These are phyloP conservation scores for Pleurotus eryngii DNA, from an alignment of 768 basidiomycete genomes.

Conservation along the genomic window DNA sequence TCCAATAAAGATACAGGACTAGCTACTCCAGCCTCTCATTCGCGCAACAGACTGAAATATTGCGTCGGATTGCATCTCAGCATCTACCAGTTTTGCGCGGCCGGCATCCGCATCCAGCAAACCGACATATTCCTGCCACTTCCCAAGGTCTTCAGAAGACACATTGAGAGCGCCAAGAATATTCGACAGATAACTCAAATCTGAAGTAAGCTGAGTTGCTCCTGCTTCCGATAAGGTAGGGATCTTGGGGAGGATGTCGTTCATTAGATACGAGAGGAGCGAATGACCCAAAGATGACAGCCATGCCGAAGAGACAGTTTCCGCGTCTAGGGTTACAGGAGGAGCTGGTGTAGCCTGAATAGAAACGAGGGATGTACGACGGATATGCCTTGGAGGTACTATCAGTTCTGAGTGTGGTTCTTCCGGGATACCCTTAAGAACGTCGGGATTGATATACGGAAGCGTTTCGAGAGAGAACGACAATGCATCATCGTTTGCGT, in stretches of 20 bases:
- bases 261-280: constrained; percentile 71
- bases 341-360: constrained; percentile 12
- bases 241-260: constrained; percentile 69
- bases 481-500: constrained; percentile 88
- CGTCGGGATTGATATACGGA: constrained; percentile 61
- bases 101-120: constrained; percentile 51
- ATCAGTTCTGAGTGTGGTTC: constrained; percentile 27
- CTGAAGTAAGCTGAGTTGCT: constrained; percentile 79
- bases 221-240: constrained; percentile 59
- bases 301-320: constrained; percentile 87
- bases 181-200: constrained; percentile 87
- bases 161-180: constrained; percentile 90
- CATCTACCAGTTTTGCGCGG: constrained; percentile 26
- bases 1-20: background rate
- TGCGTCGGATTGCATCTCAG: constrained; percentile 22
- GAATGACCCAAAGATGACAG: constrained; percentile 85
- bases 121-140: constrained; percentile 73
- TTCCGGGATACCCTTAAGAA: constrained; percentile 36
- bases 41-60: constrained; percentile 35
- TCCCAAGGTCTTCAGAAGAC: constrained; percentile 73
- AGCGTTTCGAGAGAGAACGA: constrained; percentile 84
- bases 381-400: constrained; percentile 34
- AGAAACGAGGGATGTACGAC: constrained; percentile 21
- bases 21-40: constrained; percentile 29
- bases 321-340: constrained; percentile 52